Base-by-base conservation (phyloP, 139 green algal species). In the Coelastrella sp. region DNA sequence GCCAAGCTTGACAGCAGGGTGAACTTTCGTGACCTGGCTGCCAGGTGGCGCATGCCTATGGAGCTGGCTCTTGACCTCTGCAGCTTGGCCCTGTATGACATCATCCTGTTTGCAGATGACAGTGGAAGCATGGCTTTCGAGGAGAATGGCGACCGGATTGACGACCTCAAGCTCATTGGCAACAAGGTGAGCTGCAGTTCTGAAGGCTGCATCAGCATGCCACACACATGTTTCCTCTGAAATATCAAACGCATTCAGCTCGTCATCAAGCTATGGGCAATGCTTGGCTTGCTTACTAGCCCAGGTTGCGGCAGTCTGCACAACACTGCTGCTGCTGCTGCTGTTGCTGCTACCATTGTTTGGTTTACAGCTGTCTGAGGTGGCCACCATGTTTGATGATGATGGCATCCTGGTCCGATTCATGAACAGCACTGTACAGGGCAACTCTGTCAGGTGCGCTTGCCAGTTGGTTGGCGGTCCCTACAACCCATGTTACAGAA, bases 311-410 rank as follows among this genome's bases (percentile, higher is more conserved):
- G n/a, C n/a, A n/a, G n/a, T n/a, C n/a, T n/a, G n/a, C n/a, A n/a
- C n/a, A n/a, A n/a, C n/a, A n/a, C n/a, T n/a, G n/a, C 11, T 9
- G 0, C 45, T 13, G 11, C 45, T 1, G 0, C 45, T 57, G 11
- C 45, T 57, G 45, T 23, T 57, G 45, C 45, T 57, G 45, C 45
- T 23, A 13, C 11, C 1, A 23, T 57, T 9, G 45, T 57, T 9
- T 50, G 50, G 2, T 50, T 2, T 23, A 7, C 75, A 82, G 75
- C 34, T 82, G 45, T n/a, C 78, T 34, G 78, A 86, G 80, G 41
- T 86, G 13, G 80, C 80, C 34, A 86, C 80, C 6, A 34, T 86
- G 30, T 86, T 86, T 79, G 80, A 86, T 68, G 80, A 86, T 57
- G 80, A 86, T 32, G 80, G 80, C 80, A 79, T 86, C 66, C 35